These are phyloP conservation scores for Porphyrellus cyaneotinctus DNA, from an alignment of 768 basidiomycete species.

Conservation along the genomic window DNA sequence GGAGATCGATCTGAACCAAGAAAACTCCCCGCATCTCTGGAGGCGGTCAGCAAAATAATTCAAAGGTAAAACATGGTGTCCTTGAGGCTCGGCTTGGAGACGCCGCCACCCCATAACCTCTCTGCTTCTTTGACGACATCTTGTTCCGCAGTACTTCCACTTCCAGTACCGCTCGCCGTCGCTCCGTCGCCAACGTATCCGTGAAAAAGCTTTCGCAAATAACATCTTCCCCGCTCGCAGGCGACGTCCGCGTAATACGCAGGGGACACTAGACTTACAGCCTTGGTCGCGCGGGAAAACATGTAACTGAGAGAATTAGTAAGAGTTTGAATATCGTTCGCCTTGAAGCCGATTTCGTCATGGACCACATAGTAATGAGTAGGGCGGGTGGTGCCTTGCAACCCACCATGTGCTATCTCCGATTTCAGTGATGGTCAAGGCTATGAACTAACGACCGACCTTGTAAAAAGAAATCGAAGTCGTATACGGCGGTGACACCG, in stretches of 20 bases:
- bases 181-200: constrained; percentile 29
- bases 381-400: constrained; percentile 47
- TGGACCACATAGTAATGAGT: constrained; percentile 55
- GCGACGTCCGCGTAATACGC: constrained; percentile 45
- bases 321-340: constrained; percentile 51
- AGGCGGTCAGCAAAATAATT: constrained; percentile 6
- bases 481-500: constrained; percentile 51
- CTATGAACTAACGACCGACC: constrained; percentile 23
- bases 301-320: constrained; percentile 53
- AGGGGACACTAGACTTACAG: constrained; percentile 35
- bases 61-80: constrained; percentile 79
- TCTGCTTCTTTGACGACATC: constrained; percentile 52
- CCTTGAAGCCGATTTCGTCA: constrained; percentile 47
- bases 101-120: constrained; percentile 53
- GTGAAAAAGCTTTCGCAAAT: constrained; percentile 46
- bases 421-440: not conserved
- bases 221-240: constrained; percentile 53
- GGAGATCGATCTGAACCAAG: not conserved
- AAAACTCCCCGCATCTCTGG: not conserved
- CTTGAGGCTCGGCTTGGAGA: constrained; percentile 46
- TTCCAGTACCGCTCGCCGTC: constrained; percentile 30
- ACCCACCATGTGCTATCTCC: constrained; percentile 38
- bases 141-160: constrained; percentile 42
- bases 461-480: constrained; percentile 55
- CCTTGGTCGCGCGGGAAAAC: constrained; percentile 57